Conservation (phyloP, 768 basidiomycete species). For the Amanita inopinata region DNA sequence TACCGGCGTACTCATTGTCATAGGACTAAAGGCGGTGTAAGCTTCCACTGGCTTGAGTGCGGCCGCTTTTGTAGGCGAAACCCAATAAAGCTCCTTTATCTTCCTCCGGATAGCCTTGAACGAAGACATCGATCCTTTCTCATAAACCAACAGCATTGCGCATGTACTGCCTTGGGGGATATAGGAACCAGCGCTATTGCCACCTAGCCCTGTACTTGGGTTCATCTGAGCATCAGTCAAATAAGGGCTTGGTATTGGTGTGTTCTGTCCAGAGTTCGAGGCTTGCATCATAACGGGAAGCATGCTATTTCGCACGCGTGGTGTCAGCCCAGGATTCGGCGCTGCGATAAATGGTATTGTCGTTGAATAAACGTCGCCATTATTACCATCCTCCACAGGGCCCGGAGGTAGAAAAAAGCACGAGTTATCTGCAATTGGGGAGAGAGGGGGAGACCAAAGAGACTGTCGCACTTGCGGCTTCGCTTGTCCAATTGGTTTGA, state of each 20-base stretch:
- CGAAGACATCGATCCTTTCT: slow-evolving; percentile 85
- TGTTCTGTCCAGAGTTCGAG: slow-evolving; percentile 7
- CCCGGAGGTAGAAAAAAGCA: slow-evolving; percentile 11
- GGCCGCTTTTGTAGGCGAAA: slow-evolving; percentile 20
- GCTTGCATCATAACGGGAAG: slow-evolving; percentile 3
- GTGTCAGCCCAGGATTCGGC: slow-evolving; percentile 9
- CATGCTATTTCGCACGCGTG: slow-evolving; percentile 8
- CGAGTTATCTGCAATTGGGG: slow-evolving; percentile 14
- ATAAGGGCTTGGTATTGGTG: slow-evolving; percentile 13
- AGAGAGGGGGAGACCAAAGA: slow-evolving; percentile 13
- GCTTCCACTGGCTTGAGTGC: not conserved
- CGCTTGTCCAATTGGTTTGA: slow-evolving; percentile 23
- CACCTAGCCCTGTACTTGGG: not conserved
- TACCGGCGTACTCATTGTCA: slow-evolving; percentile 7
- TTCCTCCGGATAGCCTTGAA: slow-evolving; percentile 72
- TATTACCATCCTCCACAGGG: not conserved
- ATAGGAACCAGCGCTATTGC: not conserved
- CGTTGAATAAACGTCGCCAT: not conserved
- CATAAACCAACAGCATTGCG: slow-evolving; percentile 70
- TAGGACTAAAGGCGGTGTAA: slow-evolving; percentile 3
- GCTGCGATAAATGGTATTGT: slow-evolving; percentile 9
- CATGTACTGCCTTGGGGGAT: slow-evolving; percentile 36
- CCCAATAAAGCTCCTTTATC: slow-evolving; percentile 59
- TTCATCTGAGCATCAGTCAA: slow-evolving; percentile 4
- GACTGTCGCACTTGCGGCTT: slow-evolving; percentile 4